Base-by-base conservation (phyloP, 163 green algal species). In the Picocystis sp. region DNA sequence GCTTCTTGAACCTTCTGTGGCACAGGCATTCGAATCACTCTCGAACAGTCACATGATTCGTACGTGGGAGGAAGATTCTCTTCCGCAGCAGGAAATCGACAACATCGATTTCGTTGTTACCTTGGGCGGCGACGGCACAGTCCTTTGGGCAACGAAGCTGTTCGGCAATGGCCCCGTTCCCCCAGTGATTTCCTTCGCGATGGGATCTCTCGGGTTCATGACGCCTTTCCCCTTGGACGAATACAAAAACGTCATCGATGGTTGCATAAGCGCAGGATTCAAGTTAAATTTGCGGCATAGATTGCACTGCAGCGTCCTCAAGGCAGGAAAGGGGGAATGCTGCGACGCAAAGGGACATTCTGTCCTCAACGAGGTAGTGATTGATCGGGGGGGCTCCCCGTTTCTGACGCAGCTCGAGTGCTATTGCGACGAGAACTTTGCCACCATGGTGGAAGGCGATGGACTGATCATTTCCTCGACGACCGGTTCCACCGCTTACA, bases 401-500 rank as follows among this genome's bases (percentile, higher is more conserved):
- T 96, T 89, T 77, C 76, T 97, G 14, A 62, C 53, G 11, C 57
- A 59, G 23, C 13, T 75, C 2, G 63, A 72, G 25, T 41, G 53
- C 24, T 59, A 49, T 44, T 52, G 41, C 9, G 52, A 70, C 44
- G 65, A 50, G 22, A 11, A 22, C n/a, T 61, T 58, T 24, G 15
- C 29, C 55, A 95, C 86, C 3, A 89, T 90, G 63, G 83, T 93
- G 50, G 78, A 87, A 68, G 81, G 73, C 17, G 89, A 97, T 62
- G 89, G 89, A 8, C 72, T 98, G 3, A 89, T 98, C 56, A 49
- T 97, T 44, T 80, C 84, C 19, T 97, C 90, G 14, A 86, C 89
- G 15, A 96, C 90, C 1, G 90, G 89, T 49, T 85, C 66, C 55
- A 98, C 90, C 1, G 89, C 89, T 21, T 98, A 98, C 75, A 85